These are phyloP conservation scores for Pseudofabraea citricarpa DNA, from an alignment of 2,329 filamentous ascomycete genomes.

Conservation along the genomic window DNA sequence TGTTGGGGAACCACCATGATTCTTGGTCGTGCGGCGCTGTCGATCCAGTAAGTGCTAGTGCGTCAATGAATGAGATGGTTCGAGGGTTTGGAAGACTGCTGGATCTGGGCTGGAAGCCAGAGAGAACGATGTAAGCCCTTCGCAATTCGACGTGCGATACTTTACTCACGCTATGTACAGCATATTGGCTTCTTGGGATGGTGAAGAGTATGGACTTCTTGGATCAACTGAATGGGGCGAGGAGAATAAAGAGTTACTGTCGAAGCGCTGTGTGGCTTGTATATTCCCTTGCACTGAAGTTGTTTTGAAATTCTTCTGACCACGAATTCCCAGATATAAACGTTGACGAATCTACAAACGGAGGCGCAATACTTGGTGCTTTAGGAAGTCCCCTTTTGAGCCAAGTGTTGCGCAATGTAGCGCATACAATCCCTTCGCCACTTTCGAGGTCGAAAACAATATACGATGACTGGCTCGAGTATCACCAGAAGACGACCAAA, in stretches of 20 bases:
- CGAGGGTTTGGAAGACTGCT: constrained; percentile 66
- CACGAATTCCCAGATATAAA: constrained; percentile 50
- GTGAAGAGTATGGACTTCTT: constrained; percentile 70
- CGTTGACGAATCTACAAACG: constrained; percentile 62
- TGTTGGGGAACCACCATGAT: constrained; percentile 83
- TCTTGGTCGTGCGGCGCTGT: constrained; percentile 79
- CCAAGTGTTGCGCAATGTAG: constrained; percentile 54
- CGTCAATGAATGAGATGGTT: constrained; percentile 69
- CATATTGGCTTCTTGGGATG: constrained; percentile 71
- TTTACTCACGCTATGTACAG: neutral
- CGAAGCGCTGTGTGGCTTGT: constrained; percentile 57
- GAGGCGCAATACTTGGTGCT: constrained; percentile 49
- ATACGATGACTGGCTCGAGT: constrained; percentile 32
- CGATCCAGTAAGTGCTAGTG: constrained; percentile 75
- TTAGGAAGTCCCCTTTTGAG: constrained; percentile 63
- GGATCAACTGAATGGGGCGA: constrained; percentile 82
- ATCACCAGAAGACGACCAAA: constrained; percentile 37
- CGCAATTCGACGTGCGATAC: neutral
- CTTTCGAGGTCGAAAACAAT: constrained; percentile 29
- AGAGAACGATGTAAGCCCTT: constrained; percentile 61
- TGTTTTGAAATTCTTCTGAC: constrained; percentile 39
- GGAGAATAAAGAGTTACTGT: constrained; percentile 44
- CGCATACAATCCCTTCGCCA: constrained; percentile 30
- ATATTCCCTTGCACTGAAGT: constrained; percentile 49
- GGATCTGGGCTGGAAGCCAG: constrained; percentile 69